These are phyloP conservation scores for Curvularia lunata DNA, from an alignment of 2,329 filamentous ascomycete genomes.

Conservation along the genomic window DNA sequence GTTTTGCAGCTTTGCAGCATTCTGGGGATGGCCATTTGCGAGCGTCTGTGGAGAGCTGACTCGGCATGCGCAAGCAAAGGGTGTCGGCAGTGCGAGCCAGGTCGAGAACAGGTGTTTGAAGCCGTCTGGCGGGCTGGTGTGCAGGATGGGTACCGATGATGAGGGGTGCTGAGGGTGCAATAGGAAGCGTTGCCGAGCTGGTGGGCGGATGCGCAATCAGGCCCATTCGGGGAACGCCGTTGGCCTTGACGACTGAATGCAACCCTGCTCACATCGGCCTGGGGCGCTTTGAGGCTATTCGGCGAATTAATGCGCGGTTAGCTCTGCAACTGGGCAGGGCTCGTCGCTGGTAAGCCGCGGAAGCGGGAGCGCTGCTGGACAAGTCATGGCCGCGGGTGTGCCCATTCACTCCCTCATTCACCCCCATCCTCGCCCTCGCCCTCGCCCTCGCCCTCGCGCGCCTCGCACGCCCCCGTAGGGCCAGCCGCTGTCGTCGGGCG, in stretches of 20 bases:
- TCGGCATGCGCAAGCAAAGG: neutral
- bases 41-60: constrained; percentile 5
- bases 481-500: constrained; percentile 1
- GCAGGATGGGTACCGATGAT: constrained; percentile 27
- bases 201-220: neutral
- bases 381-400: neutral
- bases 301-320: neutral
- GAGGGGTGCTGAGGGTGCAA: constrained; percentile 13
- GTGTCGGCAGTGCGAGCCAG: neutral
- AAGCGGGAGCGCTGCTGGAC: constrained; percentile 10
- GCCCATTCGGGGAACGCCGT: constrained; percentile 1
- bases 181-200: constrained; percentile 27
- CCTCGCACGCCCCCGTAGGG: neutral
- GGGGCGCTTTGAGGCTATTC: neutral
- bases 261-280: neutral
- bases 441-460: neutral
- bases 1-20: constrained; percentile 2
- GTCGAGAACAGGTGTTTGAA: constrained; percentile 29
- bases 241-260: neutral
- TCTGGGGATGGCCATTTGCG: neutral
- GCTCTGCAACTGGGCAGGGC: neutral
- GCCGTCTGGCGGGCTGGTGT: constrained; percentile 10
- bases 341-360: neutral
- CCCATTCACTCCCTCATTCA: neutral
- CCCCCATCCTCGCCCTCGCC: neutral